Evolutionary conservation across 371 early-diverging fungal genomes (phyloP).

Genomic region (Umbelopsis sp.): DNA sequence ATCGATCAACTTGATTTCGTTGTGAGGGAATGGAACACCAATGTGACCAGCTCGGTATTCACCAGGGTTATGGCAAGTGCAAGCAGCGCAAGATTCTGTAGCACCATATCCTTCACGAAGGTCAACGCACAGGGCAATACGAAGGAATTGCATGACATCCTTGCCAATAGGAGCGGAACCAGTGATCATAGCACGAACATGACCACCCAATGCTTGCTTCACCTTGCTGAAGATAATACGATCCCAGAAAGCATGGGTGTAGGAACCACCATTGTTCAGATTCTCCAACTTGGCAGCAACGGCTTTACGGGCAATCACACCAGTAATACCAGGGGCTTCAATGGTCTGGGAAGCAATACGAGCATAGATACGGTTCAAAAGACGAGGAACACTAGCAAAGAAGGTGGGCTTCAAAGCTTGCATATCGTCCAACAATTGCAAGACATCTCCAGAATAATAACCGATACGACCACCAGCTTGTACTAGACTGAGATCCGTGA

Average conservation of each 20-base stretch:
- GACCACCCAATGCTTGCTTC: constrained; percentile 86
- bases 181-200: constrained; percentile 76
- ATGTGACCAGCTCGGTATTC: constrained; percentile 73
- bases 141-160: constrained; percentile 87
- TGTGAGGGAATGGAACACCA: constrained; percentile 65
- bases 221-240: constrained; percentile 90
- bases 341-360: constrained; percentile 73
- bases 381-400: constrained; percentile 90
- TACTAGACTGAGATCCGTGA: constrained; percentile 33
- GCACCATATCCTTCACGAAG: constrained; percentile 89
- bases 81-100: constrained; percentile 81
- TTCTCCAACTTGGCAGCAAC: constrained; percentile 61
- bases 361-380: constrained; percentile 90
- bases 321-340: constrained; percentile 68
- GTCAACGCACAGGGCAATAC: constrained; percentile 74
- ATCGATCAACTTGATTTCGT: constrained; percentile 86
- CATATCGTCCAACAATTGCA: constrained; percentile 82
- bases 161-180: constrained; percentile 93
- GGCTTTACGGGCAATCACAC: constrained; percentile 62
- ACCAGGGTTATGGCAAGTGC: constrained; percentile 43
- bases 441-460: constrained; percentile 85
- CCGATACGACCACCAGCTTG: constrained; percentile 69
- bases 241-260: constrained; percentile 88
- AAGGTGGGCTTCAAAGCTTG: constrained; percentile 80
- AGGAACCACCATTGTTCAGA: constrained; percentile 58